Evolutionary conservation across 148 eudicot genomes (phyloP).

Genomic region (Vaccinium macrocarpon): DNA sequence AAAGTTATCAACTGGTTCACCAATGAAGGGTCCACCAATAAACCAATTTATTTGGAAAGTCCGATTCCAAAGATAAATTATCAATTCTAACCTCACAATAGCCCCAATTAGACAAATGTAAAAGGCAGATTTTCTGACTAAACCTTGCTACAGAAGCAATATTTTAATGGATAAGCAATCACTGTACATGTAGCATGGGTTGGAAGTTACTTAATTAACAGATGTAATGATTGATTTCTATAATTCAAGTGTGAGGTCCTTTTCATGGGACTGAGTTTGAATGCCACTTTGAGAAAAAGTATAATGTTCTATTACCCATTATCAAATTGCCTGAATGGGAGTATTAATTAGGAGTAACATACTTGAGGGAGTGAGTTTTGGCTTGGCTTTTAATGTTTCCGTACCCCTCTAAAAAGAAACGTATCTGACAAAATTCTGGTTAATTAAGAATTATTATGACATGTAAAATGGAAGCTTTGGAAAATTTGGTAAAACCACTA

Average conservation of each 20-base stretch:
- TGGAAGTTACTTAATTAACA: not conserved
- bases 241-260: not conserved
- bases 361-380: too few relatives aligned
- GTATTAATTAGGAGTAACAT: too few relatives aligned
- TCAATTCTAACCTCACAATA: not conserved
- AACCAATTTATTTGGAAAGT: not conserved
- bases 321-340: too few relatives aligned
- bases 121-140: not conserved
- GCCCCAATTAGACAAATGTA: not conserved
- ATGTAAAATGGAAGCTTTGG: too few relatives aligned
- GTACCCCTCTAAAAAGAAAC: too few relatives aligned
- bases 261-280: not conserved
- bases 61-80: not conserved
- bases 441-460: too few relatives aligned
- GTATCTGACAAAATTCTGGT: too few relatives aligned
- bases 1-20: not conserved
- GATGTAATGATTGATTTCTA: not conserved
- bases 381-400: too few relatives aligned
- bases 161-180: not conserved
- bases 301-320: not conserved
- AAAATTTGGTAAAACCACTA: too few relatives aligned
- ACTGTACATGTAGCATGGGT: not conserved
- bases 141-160: not conserved
- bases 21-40: not conserved
- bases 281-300: not conserved